Percentiles rank a stretch among this genome's conserved stretches.
Evolutionary conservation across 1,284 basidiomycete species (phyloP).

Genomic region (Ganoderma leucocontextum): DNA sequence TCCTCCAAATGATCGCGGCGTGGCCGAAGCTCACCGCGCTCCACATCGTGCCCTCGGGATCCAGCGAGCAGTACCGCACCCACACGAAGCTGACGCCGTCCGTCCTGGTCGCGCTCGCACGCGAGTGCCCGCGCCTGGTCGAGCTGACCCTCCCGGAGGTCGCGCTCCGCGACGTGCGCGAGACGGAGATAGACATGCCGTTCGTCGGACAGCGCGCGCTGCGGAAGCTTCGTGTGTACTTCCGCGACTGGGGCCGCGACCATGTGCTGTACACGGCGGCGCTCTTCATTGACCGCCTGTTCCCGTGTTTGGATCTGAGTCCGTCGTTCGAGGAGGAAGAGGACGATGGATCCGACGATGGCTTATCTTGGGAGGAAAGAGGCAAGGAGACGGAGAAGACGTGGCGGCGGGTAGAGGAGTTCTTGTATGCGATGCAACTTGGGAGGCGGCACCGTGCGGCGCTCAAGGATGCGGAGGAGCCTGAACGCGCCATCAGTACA

Average conservation of each 20-base stretch:
- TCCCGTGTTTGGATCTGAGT: conserved; percentile 4
- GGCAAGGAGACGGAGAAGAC: not conserved
- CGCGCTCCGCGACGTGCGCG: not conserved
- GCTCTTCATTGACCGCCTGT: conserved; percentile 13
- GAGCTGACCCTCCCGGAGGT: conserved; percentile 10
- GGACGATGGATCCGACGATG: not conserved
- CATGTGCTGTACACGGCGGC: conserved; percentile 1
- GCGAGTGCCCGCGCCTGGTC: not conserved
- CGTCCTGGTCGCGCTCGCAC: conserved; percentile 5
- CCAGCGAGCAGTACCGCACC: not conserved
- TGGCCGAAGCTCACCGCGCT: conserved; percentile 14
- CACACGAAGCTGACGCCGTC: not conserved
- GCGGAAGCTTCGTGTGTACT: not conserved
- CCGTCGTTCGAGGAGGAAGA: not conserved
- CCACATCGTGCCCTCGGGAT: not conserved
- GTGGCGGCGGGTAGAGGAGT: not conserved
- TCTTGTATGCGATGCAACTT: not conserved
- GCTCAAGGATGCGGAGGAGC: not conserved
- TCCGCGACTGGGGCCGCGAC: not conserved
- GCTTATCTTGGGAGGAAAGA: not conserved
- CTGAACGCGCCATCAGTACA: not conserved
- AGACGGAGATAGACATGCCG: not conserved
- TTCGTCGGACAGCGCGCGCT: conserved; percentile 2
- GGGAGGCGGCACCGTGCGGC: not conserved
- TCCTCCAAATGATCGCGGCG: conserved; percentile 6